Conservation (phyloP, 2,329 filamentous ascomycete species). For the Neofusicoccum cordaticola region DNA sequence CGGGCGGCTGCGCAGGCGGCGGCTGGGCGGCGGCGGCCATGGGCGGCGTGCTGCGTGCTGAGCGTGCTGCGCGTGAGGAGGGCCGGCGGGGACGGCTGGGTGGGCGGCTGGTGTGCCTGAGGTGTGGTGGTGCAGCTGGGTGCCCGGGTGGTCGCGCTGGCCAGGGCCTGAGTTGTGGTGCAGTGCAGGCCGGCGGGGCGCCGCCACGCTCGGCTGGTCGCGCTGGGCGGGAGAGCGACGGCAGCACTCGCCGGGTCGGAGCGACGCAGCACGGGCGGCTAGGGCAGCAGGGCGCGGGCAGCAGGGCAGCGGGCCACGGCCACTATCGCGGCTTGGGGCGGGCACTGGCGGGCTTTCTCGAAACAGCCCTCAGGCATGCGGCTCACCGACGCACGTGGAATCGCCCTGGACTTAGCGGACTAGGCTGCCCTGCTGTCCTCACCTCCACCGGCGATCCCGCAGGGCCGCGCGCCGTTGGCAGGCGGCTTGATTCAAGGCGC, state of each 20-base stretch:
- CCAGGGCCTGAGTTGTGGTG: no score
- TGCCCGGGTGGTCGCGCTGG: not conserved
- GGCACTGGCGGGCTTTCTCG: not conserved
- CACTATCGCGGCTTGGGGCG: no score
- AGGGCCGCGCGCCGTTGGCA: conserved; percentile 10
- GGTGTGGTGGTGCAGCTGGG: not conserved
- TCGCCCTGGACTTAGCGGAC: not conserved
- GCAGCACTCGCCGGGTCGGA: not conserved
- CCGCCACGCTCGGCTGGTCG: no score
- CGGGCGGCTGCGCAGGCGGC: not conserved
- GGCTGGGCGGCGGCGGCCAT: conserved; percentile 1
- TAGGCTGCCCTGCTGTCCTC: conserved; percentile 9
- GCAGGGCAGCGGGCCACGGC: not conserved
- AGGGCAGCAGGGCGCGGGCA: not conserved
- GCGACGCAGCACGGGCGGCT: not conserved
- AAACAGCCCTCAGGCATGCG: conserved; percentile 14
- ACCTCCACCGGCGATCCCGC: conserved; percentile 13
- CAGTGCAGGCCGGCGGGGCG: not conserved
- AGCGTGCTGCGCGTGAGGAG: not conserved
- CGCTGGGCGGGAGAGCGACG: not conserved
- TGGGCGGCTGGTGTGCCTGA: not conserved
- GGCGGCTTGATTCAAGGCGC: conserved; percentile 1
- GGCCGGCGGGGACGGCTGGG: not conserved
- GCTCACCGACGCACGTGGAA: conserved; percentile 10
- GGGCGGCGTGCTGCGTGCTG: not conserved